These are phyloP conservation scores for Trichoderma guizhouense DNA, from an alignment of 2,329 filamentous ascomycete species.

Conservation along the genomic window DNA sequence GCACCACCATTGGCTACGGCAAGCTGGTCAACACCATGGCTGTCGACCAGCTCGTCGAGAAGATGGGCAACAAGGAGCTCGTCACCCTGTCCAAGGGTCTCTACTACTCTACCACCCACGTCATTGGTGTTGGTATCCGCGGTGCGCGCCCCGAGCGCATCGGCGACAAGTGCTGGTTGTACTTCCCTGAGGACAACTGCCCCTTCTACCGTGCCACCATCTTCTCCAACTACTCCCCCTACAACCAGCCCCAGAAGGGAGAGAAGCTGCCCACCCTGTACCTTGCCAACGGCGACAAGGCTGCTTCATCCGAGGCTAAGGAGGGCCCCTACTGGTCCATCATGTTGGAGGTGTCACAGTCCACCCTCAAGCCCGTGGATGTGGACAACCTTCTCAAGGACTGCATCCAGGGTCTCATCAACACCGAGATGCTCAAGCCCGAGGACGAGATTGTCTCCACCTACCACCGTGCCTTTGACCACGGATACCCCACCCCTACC, in stretches of 20 bases:
- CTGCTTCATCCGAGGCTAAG: conserved; percentile 67
- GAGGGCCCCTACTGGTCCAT: conserved; percentile 98
- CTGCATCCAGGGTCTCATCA: conserved; percentile 93
- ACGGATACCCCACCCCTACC: conserved; percentile 93
- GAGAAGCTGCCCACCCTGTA: conserved; percentile 84
- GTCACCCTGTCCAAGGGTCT: conserved; percentile 81
- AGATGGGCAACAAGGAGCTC: conserved; percentile 84
- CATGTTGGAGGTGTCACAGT: conserved; percentile 98
- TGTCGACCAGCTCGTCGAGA: conserved; percentile 81
- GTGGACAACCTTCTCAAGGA: conserved; percentile 80
- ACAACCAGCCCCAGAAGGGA: conserved; percentile 86
- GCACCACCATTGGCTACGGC: conserved; percentile 84
- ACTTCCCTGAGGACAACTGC: conserved; percentile 98
- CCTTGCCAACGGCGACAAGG: conserved; percentile 80
- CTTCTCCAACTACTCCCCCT: conserved; percentile 99
- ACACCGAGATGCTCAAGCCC: conserved; percentile 92
- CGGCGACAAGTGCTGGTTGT: conserved; percentile 99
- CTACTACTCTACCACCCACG: conserved; percentile 96
- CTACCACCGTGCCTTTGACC: conserved; percentile 96
- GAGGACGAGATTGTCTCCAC: conserved; percentile 95
- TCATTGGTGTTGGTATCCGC: conserved; percentile 92
- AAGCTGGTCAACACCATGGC: conserved; percentile 96
- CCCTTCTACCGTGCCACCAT: conserved; percentile 99
- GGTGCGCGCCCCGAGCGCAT: conserved; percentile 90
- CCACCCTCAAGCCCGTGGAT: conserved; percentile 90